These are phyloP conservation scores for Exidia glandulosa DNA, from an alignment of 768 basidiomycete species.

Conservation along the genomic window DNA sequence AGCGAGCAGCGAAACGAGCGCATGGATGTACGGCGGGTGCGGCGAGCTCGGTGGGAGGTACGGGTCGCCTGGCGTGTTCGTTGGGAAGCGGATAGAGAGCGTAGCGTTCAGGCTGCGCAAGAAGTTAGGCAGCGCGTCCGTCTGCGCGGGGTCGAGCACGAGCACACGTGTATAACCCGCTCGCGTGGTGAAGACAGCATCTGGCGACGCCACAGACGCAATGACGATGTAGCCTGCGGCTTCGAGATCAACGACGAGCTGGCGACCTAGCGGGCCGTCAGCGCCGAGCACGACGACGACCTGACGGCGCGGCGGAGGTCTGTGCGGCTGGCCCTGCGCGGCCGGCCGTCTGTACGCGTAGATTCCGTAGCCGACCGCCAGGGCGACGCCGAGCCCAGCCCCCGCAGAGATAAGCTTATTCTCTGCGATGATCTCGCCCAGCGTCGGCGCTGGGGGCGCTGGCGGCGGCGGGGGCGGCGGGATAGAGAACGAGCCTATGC, in stretches of 20 bases:
- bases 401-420: conserved; percentile 55
- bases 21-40: conserved; percentile 60
- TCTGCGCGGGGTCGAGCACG: conserved; percentile 67
- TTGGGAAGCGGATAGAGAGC: conserved; percentile 72
- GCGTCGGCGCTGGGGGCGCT: conserved; percentile 36
- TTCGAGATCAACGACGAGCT: conserved; percentile 65
- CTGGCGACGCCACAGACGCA: conserved; percentile 59
- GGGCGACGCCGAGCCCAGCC: conserved; percentile 33
- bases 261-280: conserved; percentile 59
- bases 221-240: conserved; percentile 75
- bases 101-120: conserved; percentile 72
- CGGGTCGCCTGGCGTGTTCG: conserved; percentile 70
- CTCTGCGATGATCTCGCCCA: conserved; percentile 36
- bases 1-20: conserved; percentile 66
- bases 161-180: conserved; percentile 74
- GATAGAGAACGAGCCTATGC: conserved; percentile 61
- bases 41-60: conserved; percentile 44
- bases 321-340: conserved; percentile 16
- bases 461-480: conserved; percentile 49
- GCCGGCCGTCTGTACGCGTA: conserved; percentile 12
- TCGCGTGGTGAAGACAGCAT: conserved; percentile 47
- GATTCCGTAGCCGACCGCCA: conserved; percentile 45
- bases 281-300: conserved; percentile 63
- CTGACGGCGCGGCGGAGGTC: conserved; percentile 28
- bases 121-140: conserved; percentile 61